Evolutionary conservation across 805 yeast genomes (phyloP).

Genomic region (Kodamaea hsintzibuensis): DNA sequence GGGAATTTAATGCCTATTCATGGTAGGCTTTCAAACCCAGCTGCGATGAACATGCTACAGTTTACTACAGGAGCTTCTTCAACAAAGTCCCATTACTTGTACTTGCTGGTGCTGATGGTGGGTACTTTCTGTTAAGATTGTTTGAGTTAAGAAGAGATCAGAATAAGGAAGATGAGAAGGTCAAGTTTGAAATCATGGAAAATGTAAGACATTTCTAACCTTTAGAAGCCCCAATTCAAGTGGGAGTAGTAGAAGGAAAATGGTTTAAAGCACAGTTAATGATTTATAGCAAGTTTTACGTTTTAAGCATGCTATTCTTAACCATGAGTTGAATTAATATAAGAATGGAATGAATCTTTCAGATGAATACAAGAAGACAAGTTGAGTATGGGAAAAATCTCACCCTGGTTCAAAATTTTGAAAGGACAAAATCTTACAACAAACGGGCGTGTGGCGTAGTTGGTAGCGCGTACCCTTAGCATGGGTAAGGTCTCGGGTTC

Average conservation of each 20-base stretch:
- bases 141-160: constrained; percentile 25
- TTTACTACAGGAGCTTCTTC: constrained; percentile 30
- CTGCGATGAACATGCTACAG: constrained; percentile 37
- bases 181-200: constrained; percentile 24
- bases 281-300: too few species aligned
- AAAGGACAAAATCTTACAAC: background rate
- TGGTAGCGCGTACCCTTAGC: constrained; percentile 84
- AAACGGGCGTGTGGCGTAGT: constrained; percentile 71
- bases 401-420: background rate
- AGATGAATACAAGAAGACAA: too few species aligned
- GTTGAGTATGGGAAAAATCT: too few species aligned
- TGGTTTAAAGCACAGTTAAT: constrained; percentile 26
- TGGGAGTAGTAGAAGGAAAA: constrained; percentile 24
- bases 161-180: constrained; percentile 20
- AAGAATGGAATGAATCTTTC: too few species aligned
- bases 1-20: constrained; percentile 32
- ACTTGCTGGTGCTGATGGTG: constrained; percentile 37
- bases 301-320: too few species aligned
- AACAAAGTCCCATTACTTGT: constrained; percentile 36
- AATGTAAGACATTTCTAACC: constrained; percentile 42
- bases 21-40: constrained; percentile 24
- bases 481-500: constrained; percentile 80
- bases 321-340: too few species aligned
- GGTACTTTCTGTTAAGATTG: constrained; percentile 35
- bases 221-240: constrained; percentile 35